Percentiles rank a stretch among this genome's conserved stretches.
Evolutionary conservation across 2,329 filamentous ascomycete species (phyloP).

Genomic region (Lecanosticta acicola): DNA sequence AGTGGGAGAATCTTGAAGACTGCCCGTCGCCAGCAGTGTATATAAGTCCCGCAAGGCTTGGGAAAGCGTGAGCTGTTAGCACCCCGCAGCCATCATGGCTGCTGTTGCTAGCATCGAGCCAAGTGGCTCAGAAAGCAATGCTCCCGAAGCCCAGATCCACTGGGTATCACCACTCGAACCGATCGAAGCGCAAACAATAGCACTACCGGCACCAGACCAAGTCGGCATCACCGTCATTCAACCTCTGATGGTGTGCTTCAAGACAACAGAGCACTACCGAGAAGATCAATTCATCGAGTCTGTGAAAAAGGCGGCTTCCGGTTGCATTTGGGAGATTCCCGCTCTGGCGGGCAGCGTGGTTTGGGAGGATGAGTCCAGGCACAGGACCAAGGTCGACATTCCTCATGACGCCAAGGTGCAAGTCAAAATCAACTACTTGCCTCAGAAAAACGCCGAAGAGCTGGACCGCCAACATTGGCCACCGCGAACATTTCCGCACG

Average conservation of each 20-base stretch:
- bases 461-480: constrained; percentile 15
- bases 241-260: constrained; percentile 11
- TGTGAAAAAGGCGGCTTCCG: constrained; percentile 7
- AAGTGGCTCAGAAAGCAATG: not conserved
- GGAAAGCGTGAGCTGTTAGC: not conserved
- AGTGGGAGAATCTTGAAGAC: no score
- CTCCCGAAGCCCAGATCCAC: constrained; percentile 1
- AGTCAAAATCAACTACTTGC: constrained; percentile 8
- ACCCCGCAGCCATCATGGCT: not conserved
- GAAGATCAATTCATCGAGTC: constrained; percentile 8
- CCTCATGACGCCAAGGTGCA: constrained; percentile 9
- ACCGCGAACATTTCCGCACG: constrained; percentile 1
- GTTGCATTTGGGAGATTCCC: constrained; percentile 9
- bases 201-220: constrained; percentile 12
- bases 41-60: not conserved
- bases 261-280: constrained; percentile 2
- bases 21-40: no score
- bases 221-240: constrained; percentile 10
- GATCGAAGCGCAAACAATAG: constrained; percentile 11
- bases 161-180: constrained; percentile 9
- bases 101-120: not conserved
- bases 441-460: constrained; percentile 4
- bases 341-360: constrained; percentile 8
- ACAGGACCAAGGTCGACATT: constrained; percentile 8
- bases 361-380: constrained; percentile 9